These are phyloP conservation scores for Debaryomyces tyrocola DNA, from an alignment of 805 yeast genomes.

Conservation along the genomic window DNA sequence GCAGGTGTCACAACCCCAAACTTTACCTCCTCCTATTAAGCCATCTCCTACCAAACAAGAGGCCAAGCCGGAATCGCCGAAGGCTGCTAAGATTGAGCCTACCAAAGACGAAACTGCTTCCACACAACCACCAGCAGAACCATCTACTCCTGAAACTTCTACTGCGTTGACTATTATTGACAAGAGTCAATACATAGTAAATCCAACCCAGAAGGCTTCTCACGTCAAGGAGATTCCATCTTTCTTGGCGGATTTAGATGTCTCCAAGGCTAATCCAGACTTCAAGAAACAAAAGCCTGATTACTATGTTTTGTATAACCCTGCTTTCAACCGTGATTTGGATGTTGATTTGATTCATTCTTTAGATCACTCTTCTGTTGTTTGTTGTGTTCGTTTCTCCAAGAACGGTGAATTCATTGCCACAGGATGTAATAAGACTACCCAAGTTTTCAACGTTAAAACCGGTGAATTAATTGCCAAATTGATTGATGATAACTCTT, in stretches of 20 bases:
- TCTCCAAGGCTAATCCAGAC: constrained; percentile 70
- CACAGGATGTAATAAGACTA: constrained; percentile 94
- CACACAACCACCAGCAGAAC: constrained; percentile 22
- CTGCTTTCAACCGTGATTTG: constrained; percentile 62
- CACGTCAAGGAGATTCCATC: constrained; percentile 80
- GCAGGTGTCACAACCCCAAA: constrained; percentile 12
- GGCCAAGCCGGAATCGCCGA: constrained; percentile 11
- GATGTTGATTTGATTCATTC: constrained; percentile 90
- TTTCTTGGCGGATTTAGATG: constrained; percentile 77
- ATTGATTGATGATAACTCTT: constrained; percentile 70
- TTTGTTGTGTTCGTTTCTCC: constrained; percentile 93
- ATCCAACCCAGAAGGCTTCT: constrained; percentile 45
- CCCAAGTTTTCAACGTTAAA: constrained; percentile 90
- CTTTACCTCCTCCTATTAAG: constrained; percentile 15
- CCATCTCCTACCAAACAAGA: constrained; percentile 19
- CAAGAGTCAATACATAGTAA: constrained; percentile 41
- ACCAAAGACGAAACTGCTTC: constrained; percentile 9
- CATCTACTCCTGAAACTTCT: constrained; percentile 23
- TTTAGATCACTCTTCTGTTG: constrained; percentile 90
- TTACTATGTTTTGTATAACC: constrained; percentile 87
- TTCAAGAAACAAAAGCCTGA: constrained; percentile 81
- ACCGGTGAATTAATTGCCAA: constrained; percentile 88
- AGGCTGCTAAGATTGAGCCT: constrained; percentile 12
- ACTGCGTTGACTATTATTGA: constrained; percentile 38
- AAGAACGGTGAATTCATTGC: constrained; percentile 91